Evolutionary conservation across 2,329 filamentous ascomycete species (phyloP).

Genomic region (Apiospora kogelbergensis): DNA sequence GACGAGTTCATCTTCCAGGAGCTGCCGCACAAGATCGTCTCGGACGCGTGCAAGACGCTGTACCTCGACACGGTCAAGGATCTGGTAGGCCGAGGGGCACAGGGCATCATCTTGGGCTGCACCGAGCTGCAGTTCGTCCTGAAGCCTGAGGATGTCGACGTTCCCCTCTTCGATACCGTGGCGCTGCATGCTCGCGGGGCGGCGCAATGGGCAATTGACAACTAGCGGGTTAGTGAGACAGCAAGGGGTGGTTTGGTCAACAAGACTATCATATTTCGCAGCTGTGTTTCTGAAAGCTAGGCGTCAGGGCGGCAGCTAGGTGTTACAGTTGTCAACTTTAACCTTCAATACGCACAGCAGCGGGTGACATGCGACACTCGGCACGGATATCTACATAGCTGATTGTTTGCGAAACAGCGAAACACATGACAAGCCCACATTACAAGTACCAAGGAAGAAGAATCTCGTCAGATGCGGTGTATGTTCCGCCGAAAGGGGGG

Average conservation of each 20-base stretch:
- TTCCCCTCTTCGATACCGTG: conserved; percentile 5
- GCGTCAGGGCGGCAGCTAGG: neutral
- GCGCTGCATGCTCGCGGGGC: conserved; percentile 4
- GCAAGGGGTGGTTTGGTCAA: neutral
- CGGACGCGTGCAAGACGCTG: conserved; percentile 15
- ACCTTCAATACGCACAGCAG: neutral
- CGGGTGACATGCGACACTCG: neutral
- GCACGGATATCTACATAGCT: neutral
- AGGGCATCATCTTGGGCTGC: conserved; percentile 23
- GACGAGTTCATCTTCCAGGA: conserved; percentile 23
- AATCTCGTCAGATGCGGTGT: too few relatives aligned
- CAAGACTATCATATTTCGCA: too few relatives aligned
- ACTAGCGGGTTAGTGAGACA: neutral
- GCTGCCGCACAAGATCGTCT: conserved; percentile 19
- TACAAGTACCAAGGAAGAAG: neutral
- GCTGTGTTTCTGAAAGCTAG: neutral
- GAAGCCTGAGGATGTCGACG: conserved; percentile 1
- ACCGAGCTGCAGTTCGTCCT: conserved; percentile 19
- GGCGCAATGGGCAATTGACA: conserved; percentile 3
- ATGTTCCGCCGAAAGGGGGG: neutral
- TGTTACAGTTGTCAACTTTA: neutral
- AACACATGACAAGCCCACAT: too few relatives aligned
- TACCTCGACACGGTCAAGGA: conserved; percentile 19
- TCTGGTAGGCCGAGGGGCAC: conserved; percentile 17
- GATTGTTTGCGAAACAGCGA: too few relatives aligned